phyloP scores from a whole-genome alignment of 352 stramenopile species.

The Pilasporangium apinafurcum region DNA sequence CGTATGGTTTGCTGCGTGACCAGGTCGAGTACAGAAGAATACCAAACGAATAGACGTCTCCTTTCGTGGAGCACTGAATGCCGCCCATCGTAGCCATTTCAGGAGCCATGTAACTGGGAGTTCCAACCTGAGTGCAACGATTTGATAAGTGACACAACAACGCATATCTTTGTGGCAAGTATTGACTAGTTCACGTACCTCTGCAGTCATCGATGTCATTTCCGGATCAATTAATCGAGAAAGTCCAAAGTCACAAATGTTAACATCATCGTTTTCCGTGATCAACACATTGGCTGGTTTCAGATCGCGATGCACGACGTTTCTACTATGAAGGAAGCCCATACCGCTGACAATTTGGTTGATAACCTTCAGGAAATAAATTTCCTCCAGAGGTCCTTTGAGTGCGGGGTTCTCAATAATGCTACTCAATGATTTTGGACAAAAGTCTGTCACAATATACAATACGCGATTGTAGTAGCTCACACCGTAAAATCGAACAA shows the following conservation, averaged over 20 bases:
- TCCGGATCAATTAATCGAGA: conserved; percentile 81
- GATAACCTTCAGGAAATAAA: conserved; percentile 83
- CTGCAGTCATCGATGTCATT: conserved; percentile 81
- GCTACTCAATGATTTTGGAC: conserved; percentile 69
- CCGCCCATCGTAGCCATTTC: conserved; percentile 89
- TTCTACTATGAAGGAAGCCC: conserved; percentile 86
- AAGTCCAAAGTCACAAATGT: conserved; percentile 94
- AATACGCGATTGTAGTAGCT: conserved; percentile 88
- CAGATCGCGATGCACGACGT: conserved; percentile 84
- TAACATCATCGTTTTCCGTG: conserved; percentile 86
- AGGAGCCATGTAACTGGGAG: conserved; percentile 86
- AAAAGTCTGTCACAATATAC: conserved; percentile 90
- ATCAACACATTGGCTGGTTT: conserved; percentile 95
- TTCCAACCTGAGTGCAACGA: conserved; percentile 52
- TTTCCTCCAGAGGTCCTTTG: conserved; percentile 60
- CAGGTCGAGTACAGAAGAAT: conserved; percentile 86
- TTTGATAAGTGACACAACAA: background rate
- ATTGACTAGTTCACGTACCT: conserved; percentile 15
- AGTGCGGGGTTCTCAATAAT: conserved; percentile 73
- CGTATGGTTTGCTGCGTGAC: conserved; percentile 84
- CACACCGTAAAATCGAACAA: conserved; percentile 88
- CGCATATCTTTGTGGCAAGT: background rate
- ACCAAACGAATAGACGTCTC: conserved; percentile 82
- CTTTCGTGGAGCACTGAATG: conserved; percentile 84
- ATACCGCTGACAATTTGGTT: conserved; percentile 89